Evolutionary conservation across 371 early-diverging fungal species (phyloP), one percentile per base, ranked within the genome.

Genomic region (Zychaea mexicana): DNA sequence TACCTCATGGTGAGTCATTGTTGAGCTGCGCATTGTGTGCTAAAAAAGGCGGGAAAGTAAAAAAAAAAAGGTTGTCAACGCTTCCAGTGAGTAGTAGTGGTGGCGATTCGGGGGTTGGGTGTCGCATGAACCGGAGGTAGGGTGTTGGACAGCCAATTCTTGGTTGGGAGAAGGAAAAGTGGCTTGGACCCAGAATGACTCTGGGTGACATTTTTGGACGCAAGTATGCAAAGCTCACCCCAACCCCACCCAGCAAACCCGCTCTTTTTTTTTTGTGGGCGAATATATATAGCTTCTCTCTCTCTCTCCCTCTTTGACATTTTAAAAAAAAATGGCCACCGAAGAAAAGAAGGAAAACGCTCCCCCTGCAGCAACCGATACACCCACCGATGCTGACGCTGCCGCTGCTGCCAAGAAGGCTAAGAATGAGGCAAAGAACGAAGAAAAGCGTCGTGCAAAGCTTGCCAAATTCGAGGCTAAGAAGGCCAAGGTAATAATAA

Each of bases 401-500:
- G 57, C 66, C 19, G 77, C 70, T 57, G 67, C 67, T 49, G 78
- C 77, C 27, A 79, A 82, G 57, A 88, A 88, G 74, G 80, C 86
- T 28, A 90, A 90, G 67, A 92, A 91, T 64, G 89, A 89, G 33
- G 90, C 85, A 42, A 90, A 91, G 80, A 96, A 97, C 66, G 94
- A 96, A 70, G 94, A 94, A 70, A 96, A 97, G 78, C 90, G 92
- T 70, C 77, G 77, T 56, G 96, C 92, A 45, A 98, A 98, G 77
- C 76, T 96, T 65, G 97, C 91, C 57, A 99, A 99, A 81, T 94
- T 96, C 75, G 77, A 86, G 69, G 94, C 94, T 31, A 98, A 97
- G 82, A 89, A 96, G 74, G 90, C 92, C 68, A 71, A 76, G 77
- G 78, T 79, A 53, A 60, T 31, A 8, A 60, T 2, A 42, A n/a